Evolutionary conservation across 257 asterid species (phyloP).

Genomic region (Mentha longifolia): DNA sequence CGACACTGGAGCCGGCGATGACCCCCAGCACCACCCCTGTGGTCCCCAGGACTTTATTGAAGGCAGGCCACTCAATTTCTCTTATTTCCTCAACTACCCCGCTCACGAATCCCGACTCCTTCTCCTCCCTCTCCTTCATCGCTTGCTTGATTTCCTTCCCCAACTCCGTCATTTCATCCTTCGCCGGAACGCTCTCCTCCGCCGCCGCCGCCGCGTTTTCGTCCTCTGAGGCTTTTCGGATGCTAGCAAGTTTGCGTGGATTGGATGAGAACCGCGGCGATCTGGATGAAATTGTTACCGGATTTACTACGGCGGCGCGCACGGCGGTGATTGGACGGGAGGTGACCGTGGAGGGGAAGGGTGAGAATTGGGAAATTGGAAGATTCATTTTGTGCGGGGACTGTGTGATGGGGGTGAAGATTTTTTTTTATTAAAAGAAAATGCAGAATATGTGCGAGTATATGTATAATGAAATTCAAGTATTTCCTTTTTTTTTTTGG

Average conservation of each 20-base stretch:
- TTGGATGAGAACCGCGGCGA: constrained; percentile 28
- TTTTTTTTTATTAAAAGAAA: background rate
- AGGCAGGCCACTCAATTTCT: constrained; percentile 97
- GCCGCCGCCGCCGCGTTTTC: constrained; percentile 35
- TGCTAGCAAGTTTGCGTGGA: constrained; percentile 25
- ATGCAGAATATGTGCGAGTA: too few species aligned
- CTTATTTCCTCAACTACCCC: constrained; percentile 83
- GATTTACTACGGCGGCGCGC: background rate
- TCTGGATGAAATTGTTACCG: constrained; percentile 15
- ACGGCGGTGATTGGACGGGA: constrained; percentile 27
- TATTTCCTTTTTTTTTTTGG: too few species aligned
- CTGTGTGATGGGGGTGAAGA: background rate
- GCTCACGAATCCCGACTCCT: constrained; percentile 46
- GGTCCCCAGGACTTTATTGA: constrained; percentile 75
- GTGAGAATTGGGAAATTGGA: constrained; percentile 43
- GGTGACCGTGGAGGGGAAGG: constrained; percentile 29
- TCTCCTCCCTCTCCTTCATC: constrained; percentile 61
- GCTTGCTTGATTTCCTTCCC: constrained; percentile 76
- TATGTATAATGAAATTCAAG: too few species aligned
- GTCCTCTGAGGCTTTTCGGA: constrained; percentile 53
- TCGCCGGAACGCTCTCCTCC: constrained; percentile 15
- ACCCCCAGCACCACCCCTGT: constrained; percentile 89
- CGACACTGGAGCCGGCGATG: constrained; percentile 93
- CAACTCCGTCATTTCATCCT: constrained; percentile 48
- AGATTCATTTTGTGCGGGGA: constrained; percentile 48